A percentile compares a stretch with the other conserved stretches of the same genome.
These are phyloP conservation scores for Lachancea nothofagi DNA, from an alignment of 805 yeast species.

Conservation along the genomic window DNA sequence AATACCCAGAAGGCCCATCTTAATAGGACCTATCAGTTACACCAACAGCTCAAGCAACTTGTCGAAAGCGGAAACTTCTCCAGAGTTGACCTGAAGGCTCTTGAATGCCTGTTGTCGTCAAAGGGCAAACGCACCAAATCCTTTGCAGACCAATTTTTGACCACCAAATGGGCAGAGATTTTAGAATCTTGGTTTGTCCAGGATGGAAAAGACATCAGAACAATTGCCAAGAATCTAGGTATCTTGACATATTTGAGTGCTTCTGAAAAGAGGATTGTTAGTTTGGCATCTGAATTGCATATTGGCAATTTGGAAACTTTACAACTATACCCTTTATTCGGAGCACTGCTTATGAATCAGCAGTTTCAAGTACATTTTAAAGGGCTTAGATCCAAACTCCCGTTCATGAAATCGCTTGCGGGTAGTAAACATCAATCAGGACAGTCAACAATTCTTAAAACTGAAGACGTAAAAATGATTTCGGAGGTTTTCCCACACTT, in stretches of 20 bases:
- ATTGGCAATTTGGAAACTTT: constrained; percentile 40
- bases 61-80: constrained; percentile 45
- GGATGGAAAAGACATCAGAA: constrained; percentile 48
- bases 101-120: constrained; percentile 38
- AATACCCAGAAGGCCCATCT: constrained; percentile 30
- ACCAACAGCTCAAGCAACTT: constrained; percentile 44
- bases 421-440: constrained; percentile 8
- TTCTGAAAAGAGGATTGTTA: constrained; percentile 39
- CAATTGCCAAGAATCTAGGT: constrained; percentile 43
- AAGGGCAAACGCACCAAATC: constrained; percentile 23
- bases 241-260: constrained; percentile 48
- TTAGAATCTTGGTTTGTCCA: constrained; percentile 54
- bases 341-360: constrained; percentile 47
- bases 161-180: constrained; percentile 50
- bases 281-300: constrained; percentile 41
- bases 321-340: constrained; percentile 47
- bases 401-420: constrained; percentile 34
- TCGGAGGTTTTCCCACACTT: constrained; percentile 67
- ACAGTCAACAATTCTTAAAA: constrained; percentile 13
- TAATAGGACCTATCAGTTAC: constrained; percentile 40
- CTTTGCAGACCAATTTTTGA: constrained; percentile 54
- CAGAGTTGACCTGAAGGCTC: constrained; percentile 40
- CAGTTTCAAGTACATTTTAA: constrained; percentile 44
- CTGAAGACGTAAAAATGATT: constrained; percentile 38
- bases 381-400: constrained; percentile 41